These are phyloP conservation scores for Capronia americana DNA, from an alignment of 2,329 filamentous ascomycete species.

Conservation along the genomic window DNA sequence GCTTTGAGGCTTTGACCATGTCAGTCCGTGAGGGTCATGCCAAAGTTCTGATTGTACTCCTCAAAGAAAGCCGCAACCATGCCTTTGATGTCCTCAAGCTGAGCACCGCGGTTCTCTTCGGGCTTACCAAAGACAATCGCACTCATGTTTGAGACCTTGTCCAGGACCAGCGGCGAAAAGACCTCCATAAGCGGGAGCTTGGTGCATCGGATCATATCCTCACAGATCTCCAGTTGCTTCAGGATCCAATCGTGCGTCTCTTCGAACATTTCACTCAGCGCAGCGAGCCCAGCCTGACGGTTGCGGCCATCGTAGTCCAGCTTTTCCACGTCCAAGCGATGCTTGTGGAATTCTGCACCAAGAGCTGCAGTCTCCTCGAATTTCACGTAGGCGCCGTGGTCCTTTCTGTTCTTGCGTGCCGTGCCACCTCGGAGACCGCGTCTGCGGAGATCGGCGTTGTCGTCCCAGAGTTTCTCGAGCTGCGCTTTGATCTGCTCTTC, in stretches of 20 bases:
- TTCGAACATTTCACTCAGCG: constrained; percentile 7
- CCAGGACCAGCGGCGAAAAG: background rate
- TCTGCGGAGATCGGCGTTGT: constrained; percentile 23
- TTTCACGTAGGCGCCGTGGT: constrained; percentile 13
- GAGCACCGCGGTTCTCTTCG: background rate
- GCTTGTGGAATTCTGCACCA: background rate
- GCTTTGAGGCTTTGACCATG: background rate
- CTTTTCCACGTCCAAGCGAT: constrained; percentile 24
- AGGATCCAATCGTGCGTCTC: background rate
- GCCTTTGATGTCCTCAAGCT: background rate
- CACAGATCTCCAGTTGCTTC: background rate
- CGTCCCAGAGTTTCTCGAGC: constrained; percentile 19
- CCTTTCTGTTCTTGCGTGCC: constrained; percentile 23
- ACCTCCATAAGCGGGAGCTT: no score
- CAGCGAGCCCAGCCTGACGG: constrained; percentile 10
- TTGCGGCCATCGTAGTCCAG: constrained; percentile 18
- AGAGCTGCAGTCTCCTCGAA: constrained; percentile 2
- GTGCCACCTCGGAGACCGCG: constrained; percentile 28
- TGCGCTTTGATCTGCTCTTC: constrained; percentile 5
- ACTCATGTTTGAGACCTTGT: background rate
- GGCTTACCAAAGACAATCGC: background rate
- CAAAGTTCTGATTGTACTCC: background rate
- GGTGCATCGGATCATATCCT: background rate
- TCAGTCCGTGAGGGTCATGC: background rate
- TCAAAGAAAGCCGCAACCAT: background rate